phyloP scores from a whole-genome alignment of 768 basidiomycete species.

The Podaxis sp. region DNA sequence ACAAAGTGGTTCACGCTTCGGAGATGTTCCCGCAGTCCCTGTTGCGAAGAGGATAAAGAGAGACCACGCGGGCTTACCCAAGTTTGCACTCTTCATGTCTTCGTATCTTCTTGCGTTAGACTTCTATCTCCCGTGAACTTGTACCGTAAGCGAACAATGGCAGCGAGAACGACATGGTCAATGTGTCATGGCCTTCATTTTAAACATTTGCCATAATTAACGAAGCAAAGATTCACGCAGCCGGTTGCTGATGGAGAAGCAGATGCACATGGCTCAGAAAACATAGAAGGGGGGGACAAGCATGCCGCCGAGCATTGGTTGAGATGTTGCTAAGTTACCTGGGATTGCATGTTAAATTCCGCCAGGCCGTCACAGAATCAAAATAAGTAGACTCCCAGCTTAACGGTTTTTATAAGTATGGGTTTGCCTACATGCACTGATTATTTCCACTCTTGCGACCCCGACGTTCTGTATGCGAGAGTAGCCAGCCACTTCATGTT shows the following conservation, averaged over 20 bases:
- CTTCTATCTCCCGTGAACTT: neutral
- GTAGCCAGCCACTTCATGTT: neutral
- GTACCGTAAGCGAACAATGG: neutral
- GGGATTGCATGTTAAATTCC: too few relatives aligned
- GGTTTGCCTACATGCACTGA: too few relatives aligned
- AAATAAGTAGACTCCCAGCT: too few relatives aligned
- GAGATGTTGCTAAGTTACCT: too few relatives aligned
- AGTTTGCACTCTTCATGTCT: neutral
- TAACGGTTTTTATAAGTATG: too few relatives aligned
- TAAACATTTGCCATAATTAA: too few relatives aligned
- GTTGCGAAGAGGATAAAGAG: neutral
- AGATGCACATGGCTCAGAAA: too few relatives aligned
- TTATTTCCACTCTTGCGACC: neutral
- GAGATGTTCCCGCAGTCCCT: neutral
- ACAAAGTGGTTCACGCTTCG: neutral
- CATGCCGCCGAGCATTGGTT: too few relatives aligned
- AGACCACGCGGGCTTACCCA: neutral
- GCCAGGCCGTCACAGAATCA: too few relatives aligned
- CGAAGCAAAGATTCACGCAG: too few relatives aligned
- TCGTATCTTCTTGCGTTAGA: neutral
- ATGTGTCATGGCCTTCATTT: neutral
- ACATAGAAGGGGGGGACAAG: too few relatives aligned
- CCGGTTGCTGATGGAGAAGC: too few relatives aligned
- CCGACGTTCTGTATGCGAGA: neutral
- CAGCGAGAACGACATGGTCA: neutral